Evolutionary conservation across 768 basidiomycete genomes (phyloP).

Genomic region (Sporobolomyces pararoseus): DNA sequence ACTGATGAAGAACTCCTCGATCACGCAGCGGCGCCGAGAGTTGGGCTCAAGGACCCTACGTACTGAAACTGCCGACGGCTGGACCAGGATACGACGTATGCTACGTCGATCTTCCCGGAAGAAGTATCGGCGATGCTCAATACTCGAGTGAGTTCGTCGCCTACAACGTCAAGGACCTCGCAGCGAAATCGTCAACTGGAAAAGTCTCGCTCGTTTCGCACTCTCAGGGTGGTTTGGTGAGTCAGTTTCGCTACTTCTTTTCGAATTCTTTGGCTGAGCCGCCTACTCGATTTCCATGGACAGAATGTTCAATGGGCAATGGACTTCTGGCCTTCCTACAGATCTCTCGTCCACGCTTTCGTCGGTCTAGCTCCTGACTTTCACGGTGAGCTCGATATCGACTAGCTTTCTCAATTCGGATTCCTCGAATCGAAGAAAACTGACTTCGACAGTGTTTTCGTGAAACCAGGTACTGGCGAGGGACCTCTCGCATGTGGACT

Average conservation of each 20-base stretch:
- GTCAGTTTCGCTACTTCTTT: no score
- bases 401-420: no score
- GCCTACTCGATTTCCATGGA: no score
- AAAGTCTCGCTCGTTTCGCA: conserved; percentile 46
- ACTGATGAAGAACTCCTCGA: no score
- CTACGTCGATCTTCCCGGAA: conserved; percentile 41
- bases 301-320: conserved; percentile 38
- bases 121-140: conserved; percentile 44
- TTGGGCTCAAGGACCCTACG: conserved; percentile 46
- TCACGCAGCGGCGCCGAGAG: conserved; percentile 42
- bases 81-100: conserved; percentile 46
- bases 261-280: no score
- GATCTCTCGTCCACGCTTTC: conserved; percentile 40
- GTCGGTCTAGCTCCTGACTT: conserved; percentile 45
- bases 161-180: conserved; percentile 42
- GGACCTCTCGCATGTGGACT: conserved; percentile 37
- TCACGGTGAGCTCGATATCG: conserved; percentile 36
- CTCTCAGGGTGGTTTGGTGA: conserved; percentile 37
- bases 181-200: conserved; percentile 37
- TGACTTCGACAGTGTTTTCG: no score
- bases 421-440: no score
- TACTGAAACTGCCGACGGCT: conserved; percentile 40
- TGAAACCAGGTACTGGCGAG: conserved; percentile 41
- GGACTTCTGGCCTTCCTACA: conserved; percentile 43
- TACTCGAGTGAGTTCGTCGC: conserved; percentile 46